Evolutionary conservation across 495 filamentous ascomycete genomes (phyloP).

Genomic region (Penicillium simplicissimum): DNA sequence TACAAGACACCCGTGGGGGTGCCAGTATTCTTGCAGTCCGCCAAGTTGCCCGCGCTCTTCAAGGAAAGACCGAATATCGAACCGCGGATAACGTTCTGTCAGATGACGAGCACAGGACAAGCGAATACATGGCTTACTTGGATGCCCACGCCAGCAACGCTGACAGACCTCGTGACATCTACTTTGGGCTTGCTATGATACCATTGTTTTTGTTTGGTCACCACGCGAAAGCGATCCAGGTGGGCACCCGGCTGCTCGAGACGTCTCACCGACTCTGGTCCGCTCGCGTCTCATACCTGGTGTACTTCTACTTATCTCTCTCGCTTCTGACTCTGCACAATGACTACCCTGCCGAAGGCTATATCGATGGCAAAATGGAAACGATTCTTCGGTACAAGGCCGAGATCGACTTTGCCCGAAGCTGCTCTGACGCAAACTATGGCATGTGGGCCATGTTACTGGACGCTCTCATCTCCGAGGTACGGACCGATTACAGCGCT

Average conservation of each 20-base stretch:
- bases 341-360: slow-evolving; percentile 50
- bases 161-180: slow-evolving; percentile 65
- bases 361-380: slow-evolving; percentile 56
- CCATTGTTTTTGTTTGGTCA: slow-evolving; percentile 76
- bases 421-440: slow-evolving; percentile 76
- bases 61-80: slow-evolving; percentile 73
- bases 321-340: slow-evolving; percentile 63
- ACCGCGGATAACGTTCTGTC: slow-evolving; percentile 62
- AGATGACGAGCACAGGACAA: slow-evolving; percentile 67
- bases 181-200: slow-evolving; percentile 70
- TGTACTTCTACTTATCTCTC: slow-evolving; percentile 69
- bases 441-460: slow-evolving; percentile 72
- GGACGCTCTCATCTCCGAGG: slow-evolving; percentile 70
- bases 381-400: slow-evolving; percentile 58
- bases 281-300: slow-evolving; percentile 62
- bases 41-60: slow-evolving; percentile 75
- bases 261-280: slow-evolving; percentile 69
- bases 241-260: slow-evolving; percentile 63
- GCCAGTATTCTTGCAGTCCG: slow-evolving; percentile 65
- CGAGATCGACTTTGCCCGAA: slow-evolving; percentile 67
- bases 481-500: slow-evolving; percentile 59
- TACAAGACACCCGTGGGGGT: slow-evolving; percentile 76
- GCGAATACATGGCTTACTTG: slow-evolving; percentile 61
- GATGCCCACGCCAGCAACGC: slow-evolving; percentile 51
- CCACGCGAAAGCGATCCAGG: slow-evolving; percentile 64